Conservation (phyloP, 2,329 filamentous ascomycete species). For the Penicillium sp. region DNA sequence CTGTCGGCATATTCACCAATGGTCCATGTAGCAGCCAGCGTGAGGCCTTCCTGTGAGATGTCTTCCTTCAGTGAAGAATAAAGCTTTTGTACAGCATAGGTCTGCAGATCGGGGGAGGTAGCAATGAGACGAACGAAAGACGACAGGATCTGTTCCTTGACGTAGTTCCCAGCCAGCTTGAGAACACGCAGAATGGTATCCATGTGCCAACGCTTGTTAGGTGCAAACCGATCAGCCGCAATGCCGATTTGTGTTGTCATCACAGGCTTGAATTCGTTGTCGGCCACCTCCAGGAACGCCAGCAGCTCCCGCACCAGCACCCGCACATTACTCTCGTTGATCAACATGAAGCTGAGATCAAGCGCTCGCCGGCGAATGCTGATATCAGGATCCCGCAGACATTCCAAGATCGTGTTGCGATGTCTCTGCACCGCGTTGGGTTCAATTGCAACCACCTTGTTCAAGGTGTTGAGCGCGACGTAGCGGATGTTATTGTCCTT, state of each 20-base stretch:
- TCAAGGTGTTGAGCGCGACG: constrained; percentile 92
- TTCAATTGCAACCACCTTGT: constrained; percentile 97
- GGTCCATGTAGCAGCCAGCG: constrained; percentile 91
- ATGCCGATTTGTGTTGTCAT: constrained; percentile 99
- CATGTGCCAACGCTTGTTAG: constrained; percentile 97
- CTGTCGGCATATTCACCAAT: constrained; percentile 96
- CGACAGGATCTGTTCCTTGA: constrained; percentile 96
- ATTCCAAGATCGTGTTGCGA: constrained; percentile 95
- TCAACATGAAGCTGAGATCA: constrained; percentile 95
- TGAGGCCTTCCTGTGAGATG: constrained; percentile 95
- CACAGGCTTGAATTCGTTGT: constrained; percentile 97
- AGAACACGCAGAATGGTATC: constrained; percentile 96
- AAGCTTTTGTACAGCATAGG: constrained; percentile 93
- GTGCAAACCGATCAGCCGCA: constrained; percentile 91
- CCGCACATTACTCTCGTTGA: constrained; percentile 94
- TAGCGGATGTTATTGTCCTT: constrained; percentile 99
- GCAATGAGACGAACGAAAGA: constrained; percentile 96
- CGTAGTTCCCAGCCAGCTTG: constrained; percentile 91
- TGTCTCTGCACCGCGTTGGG: constrained; percentile 97
- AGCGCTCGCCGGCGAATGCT: constrained; percentile 94
- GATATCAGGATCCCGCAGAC: constrained; percentile 93
- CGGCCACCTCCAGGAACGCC: constrained; percentile 93
- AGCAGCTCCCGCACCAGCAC: constrained; percentile 90
- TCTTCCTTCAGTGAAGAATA: constrained; percentile 91
- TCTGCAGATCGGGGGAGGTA: constrained; percentile 90